phyloP scores from a whole-genome alignment of 164 flowering plant genomes.

The Hamamelis virginiana region DNA sequence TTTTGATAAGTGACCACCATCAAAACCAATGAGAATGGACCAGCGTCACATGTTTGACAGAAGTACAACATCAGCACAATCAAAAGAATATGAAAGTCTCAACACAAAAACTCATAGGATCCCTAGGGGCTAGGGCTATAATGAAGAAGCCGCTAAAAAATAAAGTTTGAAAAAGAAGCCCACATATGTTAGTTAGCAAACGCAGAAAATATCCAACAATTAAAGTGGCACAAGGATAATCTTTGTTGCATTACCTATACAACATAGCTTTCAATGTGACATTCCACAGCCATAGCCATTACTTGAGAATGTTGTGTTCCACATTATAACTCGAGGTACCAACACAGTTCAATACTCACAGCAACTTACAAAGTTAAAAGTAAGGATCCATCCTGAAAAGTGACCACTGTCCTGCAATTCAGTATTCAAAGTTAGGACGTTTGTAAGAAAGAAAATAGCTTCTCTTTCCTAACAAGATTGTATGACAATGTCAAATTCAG shows the following conservation, averaged over 20 bases:
- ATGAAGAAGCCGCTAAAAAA: too few species aligned
- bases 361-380: too few species aligned
- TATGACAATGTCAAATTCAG: not conserved
- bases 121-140: not conserved
- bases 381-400: too few species aligned
- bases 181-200: not conserved
- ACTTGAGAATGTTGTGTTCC: not conserved
- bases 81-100: not conserved
- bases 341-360: too few species aligned
- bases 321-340: too few species aligned
- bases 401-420: too few species aligned
- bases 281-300: not conserved
- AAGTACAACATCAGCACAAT: not conserved
- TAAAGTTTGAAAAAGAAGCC: not conserved
- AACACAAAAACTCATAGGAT: not conserved
- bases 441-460: too few species aligned
- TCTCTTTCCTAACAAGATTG: too few species aligned
- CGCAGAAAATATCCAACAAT: not conserved
- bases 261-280: not conserved
- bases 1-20: too few species aligned
- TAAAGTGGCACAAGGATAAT: not conserved
- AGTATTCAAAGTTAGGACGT: too few species aligned
- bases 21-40: not conserved
- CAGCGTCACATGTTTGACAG: not conserved
- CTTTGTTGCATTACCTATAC: not conserved